phyloP scores from a whole-genome alignment of 2,329 filamentous ascomycete genomes.

The Pyricularia pennisetigena region DNA sequence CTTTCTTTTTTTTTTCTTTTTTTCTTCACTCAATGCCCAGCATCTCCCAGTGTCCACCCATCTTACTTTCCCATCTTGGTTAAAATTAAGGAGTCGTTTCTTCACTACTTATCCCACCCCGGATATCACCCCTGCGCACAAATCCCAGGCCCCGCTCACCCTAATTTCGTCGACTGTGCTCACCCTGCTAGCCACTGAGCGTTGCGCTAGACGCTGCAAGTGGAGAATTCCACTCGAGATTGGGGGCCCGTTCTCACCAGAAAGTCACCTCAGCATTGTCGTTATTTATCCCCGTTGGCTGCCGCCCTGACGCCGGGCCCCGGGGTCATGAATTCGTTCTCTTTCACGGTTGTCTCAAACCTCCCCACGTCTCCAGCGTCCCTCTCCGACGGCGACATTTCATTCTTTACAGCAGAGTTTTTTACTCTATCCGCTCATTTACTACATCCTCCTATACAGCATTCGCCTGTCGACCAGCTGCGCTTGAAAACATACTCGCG shows the following conservation, averaged over 20 bases:
- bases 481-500: not conserved
- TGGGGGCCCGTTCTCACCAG: not conserved
- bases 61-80: not conserved
- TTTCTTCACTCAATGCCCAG: not conserved
- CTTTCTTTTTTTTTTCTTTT: not conserved
- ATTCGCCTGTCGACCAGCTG: not conserved
- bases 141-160: not conserved
- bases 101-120: not conserved
- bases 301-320: not conserved
- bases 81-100: not conserved
- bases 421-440: slow-evolving; percentile 3
- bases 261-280: not conserved
- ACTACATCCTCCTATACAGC: not conserved
- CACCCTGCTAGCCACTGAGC: not conserved
- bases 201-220: not conserved
- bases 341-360: not conserved
- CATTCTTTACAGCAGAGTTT: slow-evolving; percentile 1
- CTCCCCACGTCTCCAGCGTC: slow-evolving; percentile 2
- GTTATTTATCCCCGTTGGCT: not conserved
- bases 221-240: not conserved
- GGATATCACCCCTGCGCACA: not conserved
- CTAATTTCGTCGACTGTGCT: not conserved
- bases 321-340: not conserved
- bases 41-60: not conserved
- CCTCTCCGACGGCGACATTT: not conserved